A percentile compares a stretch with the other conserved stretches of the same genome.
phyloP scores from a whole-genome alignment of 768 basidiomycete species.

The Lactarius evosmus region DNA sequence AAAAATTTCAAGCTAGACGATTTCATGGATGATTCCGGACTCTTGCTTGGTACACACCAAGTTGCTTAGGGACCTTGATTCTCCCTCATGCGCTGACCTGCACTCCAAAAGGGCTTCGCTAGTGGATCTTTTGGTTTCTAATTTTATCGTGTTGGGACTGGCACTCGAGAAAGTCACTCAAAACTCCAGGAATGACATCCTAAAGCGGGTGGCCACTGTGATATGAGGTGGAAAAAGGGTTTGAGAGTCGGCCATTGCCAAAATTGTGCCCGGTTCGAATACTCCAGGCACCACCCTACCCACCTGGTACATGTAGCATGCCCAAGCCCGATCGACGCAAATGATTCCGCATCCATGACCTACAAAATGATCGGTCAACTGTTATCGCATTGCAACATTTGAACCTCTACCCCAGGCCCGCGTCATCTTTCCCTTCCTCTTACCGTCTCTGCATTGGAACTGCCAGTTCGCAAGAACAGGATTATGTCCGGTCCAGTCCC shows the following conservation, averaged over 20 bases:
- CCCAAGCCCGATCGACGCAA: background rate
- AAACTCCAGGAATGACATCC: background rate
- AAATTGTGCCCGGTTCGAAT: background rate
- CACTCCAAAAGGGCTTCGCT: background rate
- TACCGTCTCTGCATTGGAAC: background rate
- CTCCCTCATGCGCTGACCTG: background rate
- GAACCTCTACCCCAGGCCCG: background rate
- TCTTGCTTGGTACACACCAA: too few species aligned
- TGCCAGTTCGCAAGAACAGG: background rate
- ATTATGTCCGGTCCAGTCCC: background rate
- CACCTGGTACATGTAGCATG: background rate
- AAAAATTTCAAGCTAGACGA: background rate
- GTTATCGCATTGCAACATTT: too few species aligned
- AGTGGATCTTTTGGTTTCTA: background rate
- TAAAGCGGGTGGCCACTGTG: background rate
- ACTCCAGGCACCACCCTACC: background rate
- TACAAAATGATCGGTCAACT: background rate
- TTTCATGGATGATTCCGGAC: too few species aligned
- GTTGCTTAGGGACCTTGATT: background rate
- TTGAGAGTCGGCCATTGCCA: background rate
- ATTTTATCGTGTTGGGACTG: background rate
- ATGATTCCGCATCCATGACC: background rate
- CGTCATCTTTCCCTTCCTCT: too few species aligned
- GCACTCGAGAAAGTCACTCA: too few species aligned
- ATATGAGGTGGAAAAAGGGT: background rate